phyloP scores from a whole-genome alignment of 2,329 filamentous ascomycete genomes.

The Fusarium sp. region DNA sequence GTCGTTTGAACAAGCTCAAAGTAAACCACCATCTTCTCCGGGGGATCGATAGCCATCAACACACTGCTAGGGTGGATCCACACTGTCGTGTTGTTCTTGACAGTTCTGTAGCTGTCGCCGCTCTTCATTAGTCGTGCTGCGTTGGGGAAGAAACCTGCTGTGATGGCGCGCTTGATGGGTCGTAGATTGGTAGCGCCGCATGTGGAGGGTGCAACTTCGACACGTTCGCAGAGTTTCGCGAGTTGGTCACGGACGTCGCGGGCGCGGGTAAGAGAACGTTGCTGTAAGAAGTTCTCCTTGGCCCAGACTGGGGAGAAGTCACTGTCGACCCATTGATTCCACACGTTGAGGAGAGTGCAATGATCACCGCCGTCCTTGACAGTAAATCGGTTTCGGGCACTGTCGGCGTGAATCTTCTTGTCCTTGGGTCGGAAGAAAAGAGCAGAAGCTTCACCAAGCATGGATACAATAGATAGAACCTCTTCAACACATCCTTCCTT shows the following conservation, averaged over 20 bases:
- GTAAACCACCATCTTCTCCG: slow-evolving; percentile 85
- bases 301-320: slow-evolving; percentile 91
- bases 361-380: slow-evolving; percentile 93
- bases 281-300: slow-evolving; percentile 93
- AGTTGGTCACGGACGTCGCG: slow-evolving; percentile 94
- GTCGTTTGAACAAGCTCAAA: slow-evolving; percentile 84
- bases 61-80: slow-evolving; percentile 92
- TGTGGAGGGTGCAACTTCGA: slow-evolving; percentile 80
- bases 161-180: slow-evolving; percentile 88
- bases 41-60: slow-evolving; percentile 80
- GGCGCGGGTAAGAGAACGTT: slow-evolving; percentile 86
- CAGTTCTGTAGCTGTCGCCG: slow-evolving; percentile 88
- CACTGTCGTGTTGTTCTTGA: slow-evolving; percentile 89
- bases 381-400: slow-evolving; percentile 87
- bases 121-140: slow-evolving; percentile 84
- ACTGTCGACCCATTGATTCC: slow-evolving; percentile 93
- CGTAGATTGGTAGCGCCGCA: slow-evolving; percentile 75
- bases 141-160: slow-evolving; percentile 94
- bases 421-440: slow-evolving; percentile 97
- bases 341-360: slow-evolving; percentile 88
- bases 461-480: slow-evolving; percentile 90
- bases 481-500: slow-evolving; percentile 94
- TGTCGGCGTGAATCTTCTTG: slow-evolving; percentile 96
- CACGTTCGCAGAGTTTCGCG: slow-evolving; percentile 89
- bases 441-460: slow-evolving; percentile 88